Evolutionary conservation across 148 eudicot species (phyloP), one percentile per base, ranked within the genome.

Genomic region (Vaccinium myrtillus): DNA sequence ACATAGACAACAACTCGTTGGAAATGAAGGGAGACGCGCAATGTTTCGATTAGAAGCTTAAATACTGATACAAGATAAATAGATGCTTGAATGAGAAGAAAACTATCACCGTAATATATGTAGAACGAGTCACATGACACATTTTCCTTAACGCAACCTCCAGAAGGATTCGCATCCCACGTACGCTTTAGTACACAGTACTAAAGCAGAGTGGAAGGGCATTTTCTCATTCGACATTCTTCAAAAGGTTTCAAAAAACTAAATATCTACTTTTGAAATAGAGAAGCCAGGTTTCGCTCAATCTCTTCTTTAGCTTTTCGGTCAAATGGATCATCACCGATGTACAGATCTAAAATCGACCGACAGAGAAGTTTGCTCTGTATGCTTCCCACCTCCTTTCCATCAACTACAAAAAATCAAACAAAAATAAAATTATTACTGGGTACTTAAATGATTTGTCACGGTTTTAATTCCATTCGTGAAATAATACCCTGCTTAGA

Each of bases 271-370:
- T 90, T 89, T 6, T 86, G 91, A 53, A 93, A 75, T 77, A 89
- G 87, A 30, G 91, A 75, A 36, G 90, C 94, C 85, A 96, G 84
- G 84, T 93, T 93, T 55, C 21, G 86, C 87, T 88, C 87, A 25
- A 93, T 88, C 7, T 91, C 90, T 82, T 96, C 94, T 85, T 90
- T 96, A 63, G 98, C 99, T 89, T 90, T 87, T 61, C 61, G 89
- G 87, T 96, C 99, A 75, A 96, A 94, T 23, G 99, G 94, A 15
- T 93, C 94, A 36, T 93, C 91, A 16, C 99, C 99, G n/a, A 96
- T 90, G 58, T 96, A 96, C 75, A 96, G 86, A 89, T 93, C 99
- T 25, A 96, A 84, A 39, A 96, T 88, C 16, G 99, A 93, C 15
- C 90, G 94, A 82, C 98, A 93, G 1, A 96, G 89, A 75, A 92